Evolutionary conservation across 352 stramenopile genomes (phyloP).

Genomic region (Phytophthora nicotianae): DNA sequence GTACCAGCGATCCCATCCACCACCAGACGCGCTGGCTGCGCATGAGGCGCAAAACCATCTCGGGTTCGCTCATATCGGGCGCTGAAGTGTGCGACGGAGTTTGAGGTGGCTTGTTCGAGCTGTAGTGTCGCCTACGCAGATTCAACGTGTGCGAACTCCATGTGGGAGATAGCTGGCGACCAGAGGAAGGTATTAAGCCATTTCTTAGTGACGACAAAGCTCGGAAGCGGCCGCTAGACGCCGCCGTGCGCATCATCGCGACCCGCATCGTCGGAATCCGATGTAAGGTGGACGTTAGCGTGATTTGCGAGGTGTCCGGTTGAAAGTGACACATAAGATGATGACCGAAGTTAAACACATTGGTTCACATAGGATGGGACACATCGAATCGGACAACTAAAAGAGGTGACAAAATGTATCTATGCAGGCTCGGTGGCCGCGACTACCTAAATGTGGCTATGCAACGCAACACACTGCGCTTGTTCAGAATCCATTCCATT

Average conservation of each 20-base stretch:
- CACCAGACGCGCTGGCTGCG: slow-evolving; percentile 64
- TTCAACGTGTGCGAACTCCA: neutral
- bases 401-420: slow-evolving; percentile 27
- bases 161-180: slow-evolving; percentile 2
- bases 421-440: slow-evolving; percentile 23
- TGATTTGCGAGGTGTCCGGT: slow-evolving; percentile 8
- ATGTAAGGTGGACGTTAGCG: slow-evolving; percentile 11
- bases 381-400: slow-evolving; percentile 8
- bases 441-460: slow-evolving; percentile 7
- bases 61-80: slow-evolving; percentile 48
- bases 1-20: slow-evolving; percentile 49
- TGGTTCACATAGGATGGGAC: slow-evolving; percentile 4
- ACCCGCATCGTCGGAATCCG: slow-evolving; percentile 12
- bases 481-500: slow-evolving; percentile 44
- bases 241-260: slow-evolving; percentile 16
- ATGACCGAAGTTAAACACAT: neutral
- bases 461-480: slow-evolving; percentile 25
- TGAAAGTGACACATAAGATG: slow-evolving; percentile 1
- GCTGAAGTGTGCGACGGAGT: neutral
- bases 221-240: slow-evolving; percentile 12
- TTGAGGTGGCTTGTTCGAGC: slow-evolving; percentile 7
- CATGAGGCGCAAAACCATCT: slow-evolving; percentile 44
- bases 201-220: slow-evolving; percentile 2
- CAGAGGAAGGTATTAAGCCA: slow-evolving; percentile 5
- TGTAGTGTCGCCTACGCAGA: slow-evolving; percentile 21